phyloP scores from a whole-genome alignment of 768 basidiomycete species.

The Kwoniella heveanensis region DNA sequence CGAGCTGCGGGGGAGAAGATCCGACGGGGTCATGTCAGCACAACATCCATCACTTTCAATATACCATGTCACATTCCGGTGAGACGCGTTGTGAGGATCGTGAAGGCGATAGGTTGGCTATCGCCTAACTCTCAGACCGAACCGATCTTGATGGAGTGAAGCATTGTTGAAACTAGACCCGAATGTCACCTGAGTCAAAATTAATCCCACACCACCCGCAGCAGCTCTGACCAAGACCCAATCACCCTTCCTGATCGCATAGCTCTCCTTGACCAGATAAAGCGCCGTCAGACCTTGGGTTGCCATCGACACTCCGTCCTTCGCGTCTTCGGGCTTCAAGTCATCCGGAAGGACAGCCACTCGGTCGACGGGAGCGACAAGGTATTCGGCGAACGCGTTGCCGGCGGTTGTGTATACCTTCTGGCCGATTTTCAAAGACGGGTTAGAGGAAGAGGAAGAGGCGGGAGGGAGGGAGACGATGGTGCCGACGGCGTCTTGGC shows the following conservation, averaged over 20 bases:
- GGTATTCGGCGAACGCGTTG: conserved; percentile 69
- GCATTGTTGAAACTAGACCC: no score
- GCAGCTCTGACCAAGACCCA: conserved; percentile 83
- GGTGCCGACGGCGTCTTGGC: conserved; percentile 76
- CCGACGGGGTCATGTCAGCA: no score
- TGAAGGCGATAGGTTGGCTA: no score
- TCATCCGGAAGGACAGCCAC: conserved; percentile 68
- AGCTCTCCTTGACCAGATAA: conserved; percentile 78
- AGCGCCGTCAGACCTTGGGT: conserved; percentile 77
- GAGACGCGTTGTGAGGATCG: no score
- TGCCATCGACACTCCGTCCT: conserved; percentile 67
- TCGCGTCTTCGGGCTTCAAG: conserved; percentile 63
- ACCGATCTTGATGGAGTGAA: background rate
- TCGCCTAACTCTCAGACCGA: no score
- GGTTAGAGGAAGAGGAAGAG: conserved; percentile 58
- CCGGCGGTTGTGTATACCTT: conserved; percentile 63
- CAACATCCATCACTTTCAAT: no score
- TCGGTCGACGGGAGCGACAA: conserved; percentile 66
- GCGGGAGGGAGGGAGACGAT: conserved; percentile 76
- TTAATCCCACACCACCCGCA: conserved; percentile 77
- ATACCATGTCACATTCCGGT: no score
- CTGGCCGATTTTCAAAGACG: conserved; percentile 69
- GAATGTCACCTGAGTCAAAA: conserved; percentile 58
- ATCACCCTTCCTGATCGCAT: conserved; percentile 73
- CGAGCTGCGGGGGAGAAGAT: no score